These are phyloP conservation scores for Decorospora gaudefroyi DNA, from an alignment of 2,329 filamentous ascomycete genomes.

Conservation along the genomic window DNA sequence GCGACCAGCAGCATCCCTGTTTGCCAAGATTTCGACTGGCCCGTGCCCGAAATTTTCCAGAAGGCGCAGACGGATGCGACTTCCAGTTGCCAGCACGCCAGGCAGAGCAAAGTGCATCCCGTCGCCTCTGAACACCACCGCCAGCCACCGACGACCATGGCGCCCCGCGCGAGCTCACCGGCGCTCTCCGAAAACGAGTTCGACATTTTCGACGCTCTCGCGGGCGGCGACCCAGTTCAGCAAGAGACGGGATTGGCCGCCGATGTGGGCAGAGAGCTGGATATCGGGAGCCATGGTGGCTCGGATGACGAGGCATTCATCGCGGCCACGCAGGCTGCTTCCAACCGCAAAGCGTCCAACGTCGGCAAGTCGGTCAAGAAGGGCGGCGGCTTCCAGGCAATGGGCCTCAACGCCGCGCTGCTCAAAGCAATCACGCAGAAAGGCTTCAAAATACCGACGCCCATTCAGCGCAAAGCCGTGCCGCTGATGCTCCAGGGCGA, in stretches of 20 bases:
- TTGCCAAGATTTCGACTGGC: conserved; percentile 35
- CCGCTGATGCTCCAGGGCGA: conserved; percentile 85
- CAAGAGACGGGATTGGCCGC: conserved; percentile 46
- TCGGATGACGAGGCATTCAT: conserved; percentile 84
- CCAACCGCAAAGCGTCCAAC: conserved; percentile 82
- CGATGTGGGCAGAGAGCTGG: conserved; percentile 44
- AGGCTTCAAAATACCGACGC: conserved; percentile 93
- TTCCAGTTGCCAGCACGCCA: conserved; percentile 9
- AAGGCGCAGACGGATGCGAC: conserved; percentile 4
- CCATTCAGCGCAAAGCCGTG: conserved; percentile 96
- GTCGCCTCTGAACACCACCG: conserved; percentile 5
- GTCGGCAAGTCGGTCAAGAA: conserved; percentile 87
- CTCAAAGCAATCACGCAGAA: conserved; percentile 91
- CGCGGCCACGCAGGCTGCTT: conserved; percentile 80
- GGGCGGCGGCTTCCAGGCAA: conserved; percentile 93
- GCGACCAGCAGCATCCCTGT: conserved; percentile 11
- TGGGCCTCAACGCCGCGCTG: conserved; percentile 82
- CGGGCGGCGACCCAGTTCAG: conserved; percentile 61
- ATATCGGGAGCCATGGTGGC: conserved; percentile 60
- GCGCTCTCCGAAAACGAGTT: conserved; percentile 86
- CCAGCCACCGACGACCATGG: conserved; percentile 60
- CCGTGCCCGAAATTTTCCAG: conserved; percentile 33
- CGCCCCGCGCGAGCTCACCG: conserved; percentile 75
- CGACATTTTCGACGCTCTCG: conserved; percentile 81
- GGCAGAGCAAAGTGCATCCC: conserved; percentile 16